These are phyloP conservation scores for Asparagopsis taxiformis DNA, from an alignment of 31 red algal genomes.

Conservation along the genomic window DNA sequence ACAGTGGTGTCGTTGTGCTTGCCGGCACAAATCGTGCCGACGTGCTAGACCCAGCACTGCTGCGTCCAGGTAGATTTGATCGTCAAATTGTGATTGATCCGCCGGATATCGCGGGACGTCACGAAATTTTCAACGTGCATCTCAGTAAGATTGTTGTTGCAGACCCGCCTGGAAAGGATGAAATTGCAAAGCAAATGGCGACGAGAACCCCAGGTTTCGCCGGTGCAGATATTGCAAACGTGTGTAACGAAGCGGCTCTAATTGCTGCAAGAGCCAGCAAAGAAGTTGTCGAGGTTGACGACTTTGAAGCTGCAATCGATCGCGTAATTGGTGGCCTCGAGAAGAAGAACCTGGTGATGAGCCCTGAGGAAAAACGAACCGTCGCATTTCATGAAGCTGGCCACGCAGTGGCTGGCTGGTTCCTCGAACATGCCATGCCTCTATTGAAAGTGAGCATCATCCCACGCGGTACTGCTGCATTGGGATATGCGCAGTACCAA, in stretches of 20 bases:
- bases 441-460: slow-evolving; percentile 96
- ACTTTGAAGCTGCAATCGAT: slow-evolving; percentile 93
- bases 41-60: slow-evolving; percentile 86
- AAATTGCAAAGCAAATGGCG: slow-evolving; percentile 78
- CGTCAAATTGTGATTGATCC: slow-evolving; percentile 92
- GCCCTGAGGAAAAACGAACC: slow-evolving; percentile 90
- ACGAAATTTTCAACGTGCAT: slow-evolving; percentile 91
- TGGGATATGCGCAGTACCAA: slow-evolving; percentile 96
- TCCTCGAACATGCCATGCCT: slow-evolving; percentile 90
- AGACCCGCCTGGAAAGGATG: slow-evolving; percentile 66
- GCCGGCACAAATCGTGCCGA: slow-evolving; percentile 96
- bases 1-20: slow-evolving; percentile 92
- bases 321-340: slow-evolving; percentile 93
- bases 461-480: slow-evolving; percentile 79
- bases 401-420: slow-evolving; percentile 97
- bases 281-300: slow-evolving; percentile 50
- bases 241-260: slow-evolving; percentile 95
- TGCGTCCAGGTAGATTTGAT: slow-evolving; percentile 96
- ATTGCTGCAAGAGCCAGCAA: slow-evolving; percentile 79
- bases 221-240: slow-evolving; percentile 96
- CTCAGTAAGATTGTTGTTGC: slow-evolving; percentile 66
- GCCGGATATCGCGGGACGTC: slow-evolving; percentile 85
- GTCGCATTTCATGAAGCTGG: slow-evolving; percentile 99
- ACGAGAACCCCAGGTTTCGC: slow-evolving; percentile 90
- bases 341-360: slow-evolving; percentile 95